A percentile compares a stretch with the other conserved stretches of the same genome.
These are phyloP conservation scores for Lactifluus volemus DNA, from an alignment of 768 basidiomycete species.

Conservation along the genomic window DNA sequence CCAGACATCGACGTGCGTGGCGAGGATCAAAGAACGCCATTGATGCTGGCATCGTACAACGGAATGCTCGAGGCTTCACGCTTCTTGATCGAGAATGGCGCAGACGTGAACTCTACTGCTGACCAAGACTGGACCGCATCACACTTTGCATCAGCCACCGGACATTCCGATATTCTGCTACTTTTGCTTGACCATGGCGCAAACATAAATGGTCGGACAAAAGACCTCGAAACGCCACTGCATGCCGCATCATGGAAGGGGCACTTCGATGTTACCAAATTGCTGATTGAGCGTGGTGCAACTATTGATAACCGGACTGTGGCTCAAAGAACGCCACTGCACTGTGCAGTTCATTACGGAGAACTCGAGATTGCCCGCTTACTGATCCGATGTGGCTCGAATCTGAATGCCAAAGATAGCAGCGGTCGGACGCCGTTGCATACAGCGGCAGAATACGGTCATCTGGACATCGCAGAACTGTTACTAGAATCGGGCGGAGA, in stretches of 20 bases:
- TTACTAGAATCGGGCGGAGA: neutral
- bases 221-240: neutral
- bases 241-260: neutral
- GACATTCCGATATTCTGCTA: neutral
- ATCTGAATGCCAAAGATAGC: neutral
- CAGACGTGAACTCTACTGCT: neutral
- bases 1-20: neutral
- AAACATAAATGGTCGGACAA: neutral
- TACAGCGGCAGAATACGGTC: neutral
- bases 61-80: neutral
- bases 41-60: neutral
- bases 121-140: neutral
- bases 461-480: neutral
- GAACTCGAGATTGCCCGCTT: neutral
- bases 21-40: neutral
- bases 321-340: neutral
- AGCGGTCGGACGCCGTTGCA: neutral
- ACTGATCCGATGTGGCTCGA: neutral
- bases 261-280: neutral
- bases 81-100: neutral
- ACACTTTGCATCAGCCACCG: neutral
- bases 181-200: neutral
- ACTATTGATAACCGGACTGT: neutral
- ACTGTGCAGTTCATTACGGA: neutral
- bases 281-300: neutral